Evolutionary conservation across 2,329 filamentous ascomycete genomes (phyloP).

Genomic region (Corynespora cassiicola): DNA sequence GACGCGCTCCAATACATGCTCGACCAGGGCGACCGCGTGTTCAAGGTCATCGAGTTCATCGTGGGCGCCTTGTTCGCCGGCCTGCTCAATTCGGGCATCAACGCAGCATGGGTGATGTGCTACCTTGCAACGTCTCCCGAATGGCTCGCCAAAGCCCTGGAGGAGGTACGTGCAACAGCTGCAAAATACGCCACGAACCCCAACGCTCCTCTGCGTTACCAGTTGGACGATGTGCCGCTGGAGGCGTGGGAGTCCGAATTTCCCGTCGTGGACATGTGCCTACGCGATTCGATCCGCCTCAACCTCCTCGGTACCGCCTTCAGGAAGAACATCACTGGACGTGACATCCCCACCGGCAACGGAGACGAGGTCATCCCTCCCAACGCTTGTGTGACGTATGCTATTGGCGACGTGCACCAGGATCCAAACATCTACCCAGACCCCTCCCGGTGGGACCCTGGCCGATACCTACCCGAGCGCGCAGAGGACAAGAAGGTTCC

Average conservation of each 20-base stretch:
- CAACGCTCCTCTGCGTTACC: constrained; percentile 41
- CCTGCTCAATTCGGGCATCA: constrained; percentile 64
- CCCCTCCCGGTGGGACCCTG: constrained; percentile 59
- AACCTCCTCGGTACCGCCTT: constrained; percentile 57
- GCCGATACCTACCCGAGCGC: constrained; percentile 54
- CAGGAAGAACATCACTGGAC: constrained; percentile 58
- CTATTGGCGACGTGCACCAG: constrained; percentile 57
- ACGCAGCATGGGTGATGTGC: constrained; percentile 57
- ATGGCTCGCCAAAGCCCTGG: constrained; percentile 54
- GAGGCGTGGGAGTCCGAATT: constrained; percentile 65
- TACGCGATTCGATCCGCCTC: constrained; percentile 62
- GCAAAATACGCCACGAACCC: constrained; percentile 50
- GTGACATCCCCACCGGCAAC: constrained; percentile 52
- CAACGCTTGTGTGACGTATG: constrained; percentile 55
- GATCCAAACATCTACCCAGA: constrained; percentile 58
- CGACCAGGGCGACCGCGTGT: constrained; percentile 56
- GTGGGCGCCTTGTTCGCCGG: constrained; percentile 63
- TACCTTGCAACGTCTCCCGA: constrained; percentile 43
- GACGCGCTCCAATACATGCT: constrained; percentile 63
- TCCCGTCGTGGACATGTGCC: constrained; percentile 57
- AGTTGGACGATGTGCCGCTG: constrained; percentile 53
- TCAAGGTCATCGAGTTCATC: constrained; percentile 56
- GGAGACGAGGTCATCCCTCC: constrained; percentile 59
- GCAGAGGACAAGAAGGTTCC: constrained; percentile 55
- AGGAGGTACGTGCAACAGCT: constrained; percentile 57